These are phyloP conservation scores for Umbelopsis ramanniana DNA, from an alignment of 192 early-diverging fungal species.

Conservation along the genomic window DNA sequence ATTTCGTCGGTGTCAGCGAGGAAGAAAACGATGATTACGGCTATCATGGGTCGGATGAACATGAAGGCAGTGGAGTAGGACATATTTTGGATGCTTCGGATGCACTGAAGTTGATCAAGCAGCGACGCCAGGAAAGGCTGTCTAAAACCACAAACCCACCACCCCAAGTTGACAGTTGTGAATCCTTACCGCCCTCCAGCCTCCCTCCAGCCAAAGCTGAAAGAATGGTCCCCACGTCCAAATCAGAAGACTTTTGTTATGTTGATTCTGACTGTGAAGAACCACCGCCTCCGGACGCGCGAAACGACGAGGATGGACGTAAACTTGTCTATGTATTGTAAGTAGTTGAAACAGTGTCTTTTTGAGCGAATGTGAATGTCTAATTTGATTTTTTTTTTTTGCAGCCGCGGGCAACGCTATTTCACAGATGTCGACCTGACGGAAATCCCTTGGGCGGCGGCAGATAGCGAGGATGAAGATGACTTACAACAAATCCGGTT, in stretches of 20 bases:
- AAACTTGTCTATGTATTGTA: constrained; percentile 21
- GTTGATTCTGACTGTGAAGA: constrained; percentile 17
- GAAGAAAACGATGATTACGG: constrained; percentile 7
- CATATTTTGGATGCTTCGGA: constrained; percentile 21
- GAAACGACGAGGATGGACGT: not conserved
- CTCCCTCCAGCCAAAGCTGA: not conserved
- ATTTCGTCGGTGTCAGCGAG: not conserved
- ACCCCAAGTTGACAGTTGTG: not conserved
- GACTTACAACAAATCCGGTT: constrained; percentile 17
- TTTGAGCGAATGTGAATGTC: too few relatives aligned
- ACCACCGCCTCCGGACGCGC: not conserved
- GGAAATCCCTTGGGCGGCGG: constrained; percentile 12
- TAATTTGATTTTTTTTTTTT: not conserved
- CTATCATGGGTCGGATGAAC: constrained; percentile 1
- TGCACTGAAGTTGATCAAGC: constrained; percentile 16
- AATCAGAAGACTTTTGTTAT: constrained; percentile 10
- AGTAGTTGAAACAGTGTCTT: too few relatives aligned
- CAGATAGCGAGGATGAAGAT: constrained; percentile 9
- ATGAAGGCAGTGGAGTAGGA: not conserved
- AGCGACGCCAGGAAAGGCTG: constrained; percentile 2
- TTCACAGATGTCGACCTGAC: constrained; percentile 14
- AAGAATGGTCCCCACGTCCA: not conserved
- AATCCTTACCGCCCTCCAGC: not conserved
- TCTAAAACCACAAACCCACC: not conserved
- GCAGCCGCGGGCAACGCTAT: not conserved